phyloP scores from a whole-genome alignment of 257 asterid genomes.

The Catharanthus roseus region DNA sequence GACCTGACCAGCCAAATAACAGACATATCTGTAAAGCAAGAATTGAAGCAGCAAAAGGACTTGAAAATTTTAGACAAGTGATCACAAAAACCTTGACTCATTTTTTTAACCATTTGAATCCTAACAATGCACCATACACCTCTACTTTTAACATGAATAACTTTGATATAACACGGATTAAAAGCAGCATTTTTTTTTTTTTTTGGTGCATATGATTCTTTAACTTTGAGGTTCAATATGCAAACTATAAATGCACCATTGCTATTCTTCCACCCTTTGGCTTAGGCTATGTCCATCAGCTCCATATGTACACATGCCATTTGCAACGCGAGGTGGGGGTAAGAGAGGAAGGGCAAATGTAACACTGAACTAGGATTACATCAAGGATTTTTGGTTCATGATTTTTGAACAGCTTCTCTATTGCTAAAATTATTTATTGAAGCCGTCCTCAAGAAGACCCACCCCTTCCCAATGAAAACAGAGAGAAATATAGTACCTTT shows the following conservation, averaged over 20 bases:
- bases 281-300: neutral
- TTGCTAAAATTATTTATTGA: neutral
- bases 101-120: neutral
- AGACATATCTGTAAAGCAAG: neutral
- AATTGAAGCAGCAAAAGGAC: neutral
- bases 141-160: neutral
- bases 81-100: neutral
- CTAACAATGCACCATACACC: neutral
- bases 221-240: neutral
- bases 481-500: neutral
- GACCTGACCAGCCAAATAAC: constrained; percentile 43
- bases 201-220: neutral
- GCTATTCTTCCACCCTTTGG: neutral
- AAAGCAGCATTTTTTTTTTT: neutral
- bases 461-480: neutral
- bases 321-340: neutral
- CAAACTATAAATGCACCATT: neutral
- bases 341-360: neutral
- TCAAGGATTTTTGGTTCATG: neutral
- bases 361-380: neutral
- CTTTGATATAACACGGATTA: neutral
- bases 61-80: neutral
- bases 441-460: neutral
- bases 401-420: neutral
- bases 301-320: neutral